A percentile compares a stretch with the other conserved stretches of the same genome.
phyloP scores from a whole-genome alignment of 1,139 yeast species.

The Sugiyamaella paludigena region DNA sequence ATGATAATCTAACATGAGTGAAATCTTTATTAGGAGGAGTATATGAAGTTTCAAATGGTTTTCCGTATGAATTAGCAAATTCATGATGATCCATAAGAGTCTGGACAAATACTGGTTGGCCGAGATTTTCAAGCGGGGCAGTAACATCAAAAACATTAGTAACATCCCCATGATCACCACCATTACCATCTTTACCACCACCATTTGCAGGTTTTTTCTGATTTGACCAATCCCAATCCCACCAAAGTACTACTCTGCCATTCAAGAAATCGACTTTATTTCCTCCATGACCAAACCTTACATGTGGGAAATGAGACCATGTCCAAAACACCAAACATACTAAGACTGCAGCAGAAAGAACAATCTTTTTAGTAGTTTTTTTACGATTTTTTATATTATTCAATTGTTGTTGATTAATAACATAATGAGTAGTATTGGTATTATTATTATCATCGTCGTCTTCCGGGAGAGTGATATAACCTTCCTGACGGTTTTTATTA shows the following conservation, averaged over 20 bases:
- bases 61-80: conserved; percentile 61
- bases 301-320: conserved; percentile 3
- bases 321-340: conserved; percentile 4
- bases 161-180: background rate
- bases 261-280: background rate
- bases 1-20: conserved; percentile 58
- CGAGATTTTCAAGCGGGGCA: conserved; percentile 28
- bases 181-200: background rate
- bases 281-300: background rate
- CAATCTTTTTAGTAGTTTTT: background rate
- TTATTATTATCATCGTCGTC: background rate
- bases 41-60: conserved; percentile 47
- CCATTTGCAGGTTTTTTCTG: background rate
- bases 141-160: conserved; percentile 24
- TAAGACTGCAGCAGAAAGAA: conserved; percentile 4
- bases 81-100: conserved; percentile 44
- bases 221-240: background rate
- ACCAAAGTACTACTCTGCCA: conserved; percentile 1
- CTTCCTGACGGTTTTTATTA: background rate
- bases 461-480: conserved; percentile 6
- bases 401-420: background rate
- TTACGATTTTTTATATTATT: too few relatives aligned
- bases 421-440: background rate
- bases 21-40: conserved; percentile 46
- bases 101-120: conserved; percentile 45